A percentile compares a stretch with the other conserved stretches of the same genome.
Conservation (phyloP, 192 early-diverging fungal species). For the Rhizophagus clarus region DNA sequence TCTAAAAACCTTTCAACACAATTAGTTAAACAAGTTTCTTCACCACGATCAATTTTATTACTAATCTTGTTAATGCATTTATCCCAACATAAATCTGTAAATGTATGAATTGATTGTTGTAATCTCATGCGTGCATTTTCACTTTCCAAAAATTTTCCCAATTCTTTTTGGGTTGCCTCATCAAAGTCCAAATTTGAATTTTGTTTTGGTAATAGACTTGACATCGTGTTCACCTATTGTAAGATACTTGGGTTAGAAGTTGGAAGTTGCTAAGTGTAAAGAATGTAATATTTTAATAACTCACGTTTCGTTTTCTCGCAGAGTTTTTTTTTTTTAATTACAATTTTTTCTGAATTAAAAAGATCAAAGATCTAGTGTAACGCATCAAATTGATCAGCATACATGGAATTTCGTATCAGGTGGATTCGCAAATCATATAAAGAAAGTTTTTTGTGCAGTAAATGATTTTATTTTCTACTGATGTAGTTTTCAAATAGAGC, state of each 20-base stretch:
- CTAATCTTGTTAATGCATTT: slow-evolving; percentile 62
- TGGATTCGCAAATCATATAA: no score
- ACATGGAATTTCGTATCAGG: no score
- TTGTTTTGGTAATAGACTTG: not conserved
- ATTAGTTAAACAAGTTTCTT: slow-evolving; percentile 60
- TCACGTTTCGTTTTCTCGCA: no score
- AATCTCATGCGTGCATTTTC: slow-evolving; percentile 61
- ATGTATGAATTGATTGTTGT: slow-evolving; percentile 59
- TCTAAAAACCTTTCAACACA: slow-evolving; percentile 66
- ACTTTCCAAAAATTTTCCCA: slow-evolving; percentile 59
- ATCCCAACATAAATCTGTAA: slow-evolving; percentile 72
- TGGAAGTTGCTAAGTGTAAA: no score
- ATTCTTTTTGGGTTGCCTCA: slow-evolving; percentile 58
- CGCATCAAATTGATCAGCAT: no score
- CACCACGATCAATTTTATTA: slow-evolving; percentile 54
- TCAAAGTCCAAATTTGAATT: slow-evolving; percentile 41
- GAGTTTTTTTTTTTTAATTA: no score
- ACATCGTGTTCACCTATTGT: not conserved
- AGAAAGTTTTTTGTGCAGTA: no score
- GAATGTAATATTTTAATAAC: no score
- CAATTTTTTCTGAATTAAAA: no score
- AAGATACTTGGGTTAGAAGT: not conserved
- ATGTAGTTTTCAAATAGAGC: no score
- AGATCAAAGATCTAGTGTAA: no score
- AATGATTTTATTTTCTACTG: no score